Evolutionary conservation across 768 basidiomycete species (phyloP).

Genomic region (Antrodiella citrinella): DNA sequence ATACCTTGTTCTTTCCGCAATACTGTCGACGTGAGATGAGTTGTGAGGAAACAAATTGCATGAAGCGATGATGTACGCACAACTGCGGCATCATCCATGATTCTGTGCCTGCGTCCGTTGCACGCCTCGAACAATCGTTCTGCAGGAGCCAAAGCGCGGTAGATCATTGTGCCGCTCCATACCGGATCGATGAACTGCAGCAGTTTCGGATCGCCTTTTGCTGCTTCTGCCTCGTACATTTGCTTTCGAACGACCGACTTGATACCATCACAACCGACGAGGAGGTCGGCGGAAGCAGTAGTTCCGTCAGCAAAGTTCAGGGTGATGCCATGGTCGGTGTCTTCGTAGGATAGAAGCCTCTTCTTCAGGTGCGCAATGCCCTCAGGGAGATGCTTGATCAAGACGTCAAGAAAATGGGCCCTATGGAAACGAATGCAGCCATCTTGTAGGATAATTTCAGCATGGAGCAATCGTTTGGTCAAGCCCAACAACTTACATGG

Average conservation of each 20-base stretch:
- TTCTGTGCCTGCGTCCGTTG: conserved; percentile 16
- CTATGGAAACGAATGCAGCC: conserved; percentile 9
- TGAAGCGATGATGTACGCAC: conserved; percentile 28
- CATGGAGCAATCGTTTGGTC: too few relatives aligned
- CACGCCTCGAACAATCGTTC: conserved; percentile 22
- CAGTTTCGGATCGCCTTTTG: conserved; percentile 9
- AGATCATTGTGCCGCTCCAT: conserved; percentile 54
- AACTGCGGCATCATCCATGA: conserved; percentile 21
- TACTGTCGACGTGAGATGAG: conserved; percentile 24
- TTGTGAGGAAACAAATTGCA: not conserved
- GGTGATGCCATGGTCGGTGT: conserved; percentile 12
- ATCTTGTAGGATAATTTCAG: conserved; percentile 11
- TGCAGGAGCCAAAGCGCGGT: conserved; percentile 49
- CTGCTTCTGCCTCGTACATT: conserved; percentile 18
- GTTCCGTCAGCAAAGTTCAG: conserved; percentile 32
- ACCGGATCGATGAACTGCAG: conserved; percentile 32
- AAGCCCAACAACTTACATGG: not conserved
- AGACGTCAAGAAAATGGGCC: not conserved
- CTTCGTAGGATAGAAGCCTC: conserved; percentile 23
- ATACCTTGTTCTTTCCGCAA: conserved; percentile 39
- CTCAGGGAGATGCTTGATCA: conserved; percentile 2
- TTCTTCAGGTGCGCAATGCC: conserved; percentile 16
- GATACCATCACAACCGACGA: conserved; percentile 38
- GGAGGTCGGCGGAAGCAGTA: conserved; percentile 28
- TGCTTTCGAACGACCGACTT: conserved; percentile 26